Base-by-base conservation (phyloP, 2,329 filamentous ascomycete species). In the Erysiphe pulchra region DNA sequence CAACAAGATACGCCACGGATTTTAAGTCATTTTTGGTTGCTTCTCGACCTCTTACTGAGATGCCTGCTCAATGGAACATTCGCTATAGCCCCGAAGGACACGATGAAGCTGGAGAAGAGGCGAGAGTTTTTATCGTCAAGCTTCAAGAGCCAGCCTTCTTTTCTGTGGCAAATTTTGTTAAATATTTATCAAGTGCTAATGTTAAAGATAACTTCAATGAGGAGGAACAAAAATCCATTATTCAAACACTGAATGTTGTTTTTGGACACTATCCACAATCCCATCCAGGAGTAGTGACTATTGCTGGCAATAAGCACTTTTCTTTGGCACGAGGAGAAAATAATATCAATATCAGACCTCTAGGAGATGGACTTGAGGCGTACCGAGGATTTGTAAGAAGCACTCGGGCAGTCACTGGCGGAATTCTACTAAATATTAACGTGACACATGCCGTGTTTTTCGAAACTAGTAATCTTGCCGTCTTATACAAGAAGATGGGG, bases 221-320 rank as follows among this genome's bases (percentile, higher is more conserved):
- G 10, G 13, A 36, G 10, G 18, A 38, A 6, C n/a, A 47, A 37
- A 47, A 69, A 52, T 58, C 61, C 1, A 57, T 36, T 30, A 17
- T 47, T 30, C 46, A 47, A 28, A 11, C 36, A 5, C 16, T 47
- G 17, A 47, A 47, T 32, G 40, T 36, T 6, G 30, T 47, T 28
- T 44, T 47, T 37, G 46, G 41, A 5, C 46, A 47, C 33, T 44
- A 44, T 47, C 46, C 46, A 14, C 40, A 47, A 40, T 33, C 46
- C 8, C 32, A 44, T 20, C 16, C 33, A 8, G 40, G 28, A 17
- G 36, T 30, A 2, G 33, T 33, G 12, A 24, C 46, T 5, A 28
- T 47, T 11, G 31, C n/a, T 14, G 20, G 28, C 8, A 47, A 47
- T 20, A 24, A 36, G 20, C 46, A 47, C 34, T 47, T 47, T 30